These are phyloP conservation scores for Apophysomyces ossiformis DNA, from an alignment of 371 early-diverging fungal species.

Conservation along the genomic window DNA sequence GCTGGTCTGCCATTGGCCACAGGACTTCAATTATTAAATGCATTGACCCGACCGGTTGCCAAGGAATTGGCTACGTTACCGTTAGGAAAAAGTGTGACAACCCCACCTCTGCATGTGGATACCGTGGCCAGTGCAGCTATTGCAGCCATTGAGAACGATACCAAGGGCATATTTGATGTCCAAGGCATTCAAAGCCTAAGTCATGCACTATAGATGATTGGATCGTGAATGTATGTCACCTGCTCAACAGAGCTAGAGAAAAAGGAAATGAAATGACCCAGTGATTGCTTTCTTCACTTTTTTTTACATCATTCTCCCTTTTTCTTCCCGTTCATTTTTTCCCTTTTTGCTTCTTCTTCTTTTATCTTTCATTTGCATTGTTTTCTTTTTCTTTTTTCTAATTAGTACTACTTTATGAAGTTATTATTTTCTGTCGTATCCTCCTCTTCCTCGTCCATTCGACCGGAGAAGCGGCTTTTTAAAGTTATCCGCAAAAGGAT, in stretches of 20 bases:
- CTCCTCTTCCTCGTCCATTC: neutral
- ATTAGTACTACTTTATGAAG: neutral
- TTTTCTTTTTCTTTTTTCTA: neutral
- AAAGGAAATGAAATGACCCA: neutral
- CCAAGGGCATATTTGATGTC: conserved; percentile 56
- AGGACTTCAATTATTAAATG: conserved; percentile 52
- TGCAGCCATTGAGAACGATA: conserved; percentile 47
- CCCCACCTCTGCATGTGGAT: conserved; percentile 64
- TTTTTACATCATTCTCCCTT: conserved; percentile 8
- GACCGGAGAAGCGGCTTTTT: conserved; percentile 8
- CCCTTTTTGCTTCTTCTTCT: conserved; percentile 1
- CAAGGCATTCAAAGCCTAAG: conserved; percentile 50
- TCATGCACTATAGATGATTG: conserved; percentile 14
- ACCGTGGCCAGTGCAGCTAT: conserved; percentile 67
- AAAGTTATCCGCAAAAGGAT: conserved; percentile 8
- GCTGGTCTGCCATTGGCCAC: conserved; percentile 65
- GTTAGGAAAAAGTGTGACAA: conserved; percentile 60
- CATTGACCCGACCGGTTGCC: conserved; percentile 49
- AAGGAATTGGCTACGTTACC: conserved; percentile 57
- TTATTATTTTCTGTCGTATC: neutral
- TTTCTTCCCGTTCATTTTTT: conserved; percentile 10
- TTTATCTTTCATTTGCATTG: conserved; percentile 12
- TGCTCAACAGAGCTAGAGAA: conserved; percentile 1
- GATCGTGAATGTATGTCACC: conserved; percentile 7
- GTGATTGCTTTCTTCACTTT: conserved; percentile 8